Evolutionary conservation across 1,284 basidiomycete species (phyloP).

Genomic region (Ganoderma multipileum): DNA sequence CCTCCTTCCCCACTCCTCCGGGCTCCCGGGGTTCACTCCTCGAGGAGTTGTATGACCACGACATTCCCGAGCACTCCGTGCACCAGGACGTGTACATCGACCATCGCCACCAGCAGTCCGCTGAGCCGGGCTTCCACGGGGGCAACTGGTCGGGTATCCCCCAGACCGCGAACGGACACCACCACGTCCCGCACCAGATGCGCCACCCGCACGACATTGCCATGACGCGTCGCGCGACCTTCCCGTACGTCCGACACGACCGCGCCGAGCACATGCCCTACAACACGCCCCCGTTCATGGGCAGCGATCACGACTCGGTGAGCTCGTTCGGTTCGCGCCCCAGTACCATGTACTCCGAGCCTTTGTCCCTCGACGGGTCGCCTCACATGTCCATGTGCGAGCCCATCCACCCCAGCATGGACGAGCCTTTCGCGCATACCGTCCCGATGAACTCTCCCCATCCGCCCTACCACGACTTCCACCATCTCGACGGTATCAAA

Average conservation of each 20-base stretch:
- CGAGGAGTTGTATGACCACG: conserved; percentile 66
- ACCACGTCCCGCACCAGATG: conserved; percentile 41
- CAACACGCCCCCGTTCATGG: conserved; percentile 41
- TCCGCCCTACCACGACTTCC: conserved; percentile 51
- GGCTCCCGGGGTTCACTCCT: conserved; percentile 61
- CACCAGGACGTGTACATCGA: conserved; percentile 45
- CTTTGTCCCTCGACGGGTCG: conserved; percentile 47
- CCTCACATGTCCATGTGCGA: conserved; percentile 49
- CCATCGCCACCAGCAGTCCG: conserved; percentile 42
- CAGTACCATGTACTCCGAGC: conserved; percentile 50
- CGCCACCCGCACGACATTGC: conserved; percentile 51
- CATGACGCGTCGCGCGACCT: conserved; percentile 70
- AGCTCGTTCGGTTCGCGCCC: conserved; percentile 44
- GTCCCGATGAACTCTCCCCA: conserved; percentile 53
- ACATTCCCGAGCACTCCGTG: conserved; percentile 50
- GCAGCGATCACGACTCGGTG: conserved; percentile 43
- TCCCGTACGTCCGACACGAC: conserved; percentile 76
- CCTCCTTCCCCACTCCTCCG: conserved; percentile 43
- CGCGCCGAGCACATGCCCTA: conserved; percentile 51
- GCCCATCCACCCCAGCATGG: conserved; percentile 43
- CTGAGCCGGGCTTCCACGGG: conserved; percentile 43
- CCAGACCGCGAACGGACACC: conserved; percentile 41
- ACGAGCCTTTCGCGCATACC: conserved; percentile 43
- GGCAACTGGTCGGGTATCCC: conserved; percentile 41
- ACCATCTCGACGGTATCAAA: conserved; percentile 59